phyloP scores from a whole-genome alignment of 305 asterid genomes.

The Fraxinus floribunda region DNA sequence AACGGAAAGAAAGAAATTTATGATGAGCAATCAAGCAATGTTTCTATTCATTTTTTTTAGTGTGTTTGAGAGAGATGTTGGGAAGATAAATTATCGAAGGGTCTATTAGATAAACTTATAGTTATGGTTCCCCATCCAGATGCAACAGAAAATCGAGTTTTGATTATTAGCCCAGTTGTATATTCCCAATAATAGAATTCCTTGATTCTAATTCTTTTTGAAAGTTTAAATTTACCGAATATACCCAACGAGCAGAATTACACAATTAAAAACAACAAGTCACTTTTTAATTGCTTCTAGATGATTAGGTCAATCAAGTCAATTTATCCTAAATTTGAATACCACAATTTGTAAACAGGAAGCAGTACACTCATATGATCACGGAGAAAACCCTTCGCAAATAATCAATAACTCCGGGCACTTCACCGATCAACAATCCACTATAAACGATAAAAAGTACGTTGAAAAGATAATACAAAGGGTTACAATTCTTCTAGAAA shows the following conservation, averaged over 20 bases:
- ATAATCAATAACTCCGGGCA: neutral
- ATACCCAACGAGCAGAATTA: neutral
- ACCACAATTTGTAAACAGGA: neutral
- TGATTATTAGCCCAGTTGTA: neutral
- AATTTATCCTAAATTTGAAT: neutral
- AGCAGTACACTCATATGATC: neutral
- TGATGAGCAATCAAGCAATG: constrained; percentile 9
- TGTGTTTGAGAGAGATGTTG: neutral
- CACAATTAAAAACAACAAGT: neutral
- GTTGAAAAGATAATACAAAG: neutral
- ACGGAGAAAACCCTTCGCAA: neutral
- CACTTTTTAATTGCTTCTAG: neutral
- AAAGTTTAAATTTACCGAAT: neutral
- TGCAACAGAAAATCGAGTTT: neutral
- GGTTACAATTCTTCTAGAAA: neutral
- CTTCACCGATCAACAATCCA: neutral
- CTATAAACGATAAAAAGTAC: neutral
- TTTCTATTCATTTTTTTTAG: neutral
- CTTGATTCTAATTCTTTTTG: neutral
- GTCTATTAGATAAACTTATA: neutral
- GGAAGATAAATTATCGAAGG: neutral
- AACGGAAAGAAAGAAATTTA: constrained; percentile 8
- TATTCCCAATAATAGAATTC: neutral
- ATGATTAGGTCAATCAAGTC: neutral
- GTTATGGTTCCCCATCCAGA: neutral